Percentiles rank a stretch among this genome's conserved stretches.
phyloP scores from a whole-genome alignment of 73 alveolate species.

The Symbiodinium natans region DNA sequence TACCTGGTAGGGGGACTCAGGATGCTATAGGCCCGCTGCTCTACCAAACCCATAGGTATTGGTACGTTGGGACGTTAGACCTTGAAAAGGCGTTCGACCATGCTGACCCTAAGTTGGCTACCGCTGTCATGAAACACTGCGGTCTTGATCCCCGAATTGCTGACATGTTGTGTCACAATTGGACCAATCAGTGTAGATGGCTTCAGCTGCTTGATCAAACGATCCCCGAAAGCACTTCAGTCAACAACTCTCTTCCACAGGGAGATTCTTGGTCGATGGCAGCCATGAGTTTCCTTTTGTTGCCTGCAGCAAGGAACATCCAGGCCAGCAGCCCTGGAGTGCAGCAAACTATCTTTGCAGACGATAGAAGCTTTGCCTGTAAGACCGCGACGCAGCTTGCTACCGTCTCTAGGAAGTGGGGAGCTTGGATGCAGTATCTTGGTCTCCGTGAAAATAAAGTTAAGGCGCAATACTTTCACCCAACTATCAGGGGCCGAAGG shows the following conservation, averaged over 20 bases:
- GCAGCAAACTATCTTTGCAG: not conserved
- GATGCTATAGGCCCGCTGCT: constrained; percentile 23
- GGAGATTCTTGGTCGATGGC: constrained; percentile 21
- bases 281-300: not conserved
- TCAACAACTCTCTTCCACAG: not conserved
- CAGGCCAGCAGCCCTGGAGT: not conserved
- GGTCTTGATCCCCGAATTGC: not conserved
- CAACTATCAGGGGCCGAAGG: not conserved
- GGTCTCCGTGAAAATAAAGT: not conserved
- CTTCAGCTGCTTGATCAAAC: not conserved
- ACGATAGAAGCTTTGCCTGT: not conserved
- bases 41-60: not conserved
- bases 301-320: not conserved
- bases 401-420: not conserved
- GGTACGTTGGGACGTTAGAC: not conserved
- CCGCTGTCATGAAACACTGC: not conserved
- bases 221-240: not conserved
- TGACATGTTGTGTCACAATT: not conserved
- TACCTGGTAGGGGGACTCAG: not conserved
- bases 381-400: not conserved
- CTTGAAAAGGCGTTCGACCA: constrained; percentile 1
- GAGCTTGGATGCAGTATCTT: not conserved
- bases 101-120: not conserved
- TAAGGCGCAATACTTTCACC: not conserved
- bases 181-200: not conserved